Base-by-base conservation (phyloP, 768 basidiomycete genomes). In the Panus rudis region DNA sequence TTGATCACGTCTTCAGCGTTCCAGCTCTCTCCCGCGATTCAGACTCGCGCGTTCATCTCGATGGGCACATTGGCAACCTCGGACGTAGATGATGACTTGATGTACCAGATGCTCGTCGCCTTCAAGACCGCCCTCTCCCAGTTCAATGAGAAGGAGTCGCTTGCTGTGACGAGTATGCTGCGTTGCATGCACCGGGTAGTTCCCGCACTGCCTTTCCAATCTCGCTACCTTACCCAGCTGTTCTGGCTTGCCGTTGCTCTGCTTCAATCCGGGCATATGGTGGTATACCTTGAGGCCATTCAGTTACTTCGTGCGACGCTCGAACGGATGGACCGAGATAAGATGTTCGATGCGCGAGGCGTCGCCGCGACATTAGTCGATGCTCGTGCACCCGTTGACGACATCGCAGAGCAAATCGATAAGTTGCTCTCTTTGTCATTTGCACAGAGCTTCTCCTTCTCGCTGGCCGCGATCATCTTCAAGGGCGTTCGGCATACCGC, bases 91-190 rank as follows among this genome's bases (percentile, higher is more conserved):
- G 92, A 93, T 48, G 92, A 96, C 57, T 78, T 92, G 51, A 68
- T 94, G 41, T 94, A 93, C 53, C 92, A 96, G 58, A 90, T 94
- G 63, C 76, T 93, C 7, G 85, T 92, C 5, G 89, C 92, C 1
- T 81, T 93, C 61, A 78, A 76, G 49, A 81, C 74, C 0, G 84
- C 86, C 0, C 64, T 94, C 14, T 59, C 63, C 8, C 78, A 81
- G 52, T 72, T 80, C n/a, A 77, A 74, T 23, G 82, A 84, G 53
- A 69, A 73, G 16, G 82, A 88, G 53, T 80, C 81, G 0, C 65
- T 74, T 34, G 73, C 88, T 1, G 77, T 92, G 19, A 79, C 87
- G 49, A 86, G 84, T 64, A 94, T 96, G 84, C 74, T 94, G 20
- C 78, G 88, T 40, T 92, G 89, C 63, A 76, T 94, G 53, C 76